Evolutionary conservation across 2,329 filamentous ascomycete species (phyloP), one percentile per base, ranked within the genome.

Genomic region (Trichoderma cornu-damae): DNA sequence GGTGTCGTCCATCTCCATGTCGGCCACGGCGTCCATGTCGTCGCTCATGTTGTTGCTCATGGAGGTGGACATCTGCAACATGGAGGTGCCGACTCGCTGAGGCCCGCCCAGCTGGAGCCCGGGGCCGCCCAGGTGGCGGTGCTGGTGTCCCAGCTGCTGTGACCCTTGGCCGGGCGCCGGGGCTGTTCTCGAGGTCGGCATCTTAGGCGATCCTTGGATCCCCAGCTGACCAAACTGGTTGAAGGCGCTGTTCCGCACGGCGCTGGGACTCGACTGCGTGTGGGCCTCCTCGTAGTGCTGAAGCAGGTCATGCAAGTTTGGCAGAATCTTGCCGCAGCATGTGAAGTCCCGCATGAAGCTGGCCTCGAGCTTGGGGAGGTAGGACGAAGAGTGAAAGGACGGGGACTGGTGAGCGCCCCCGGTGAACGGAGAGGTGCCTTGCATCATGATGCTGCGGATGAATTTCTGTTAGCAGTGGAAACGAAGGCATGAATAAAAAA

Each of bases 281-380:
- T 99, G 94, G 56, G 88, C 84, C 74, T 96, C 93, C 73, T 99
- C 94, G 70, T 96, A 99, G 72, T 99, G 94, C 69, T 96, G 91
- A 46, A 99, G 79, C 46, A 99, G 80, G 69, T 97, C 94, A 75
- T 99, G 94, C 64, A 99, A 82, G 50, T 92, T 95, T 22, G 92
- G 88, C 64, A 96, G 81, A 30, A 87, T 93, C 66, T 90, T 83
- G 67, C 91, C 91, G 74, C 94, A 99, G 76, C 94, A 99, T 52
- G 88, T 88, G 74, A 97, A 97, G 75, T 97, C 92, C 73, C 88
- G 88, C 90, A 97, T 95, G 72, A 96, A 99, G 69, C 93, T 94
- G 61, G 93, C 93, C 73, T 99, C 94, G 69, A 96, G 85, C 73
- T 96, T 96, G 8, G 92, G 93, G 1, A 96, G 82, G 70, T 97